Conservation (phyloP, 805 yeast genomes). For the Wickerhamiella cacticola region DNA sequence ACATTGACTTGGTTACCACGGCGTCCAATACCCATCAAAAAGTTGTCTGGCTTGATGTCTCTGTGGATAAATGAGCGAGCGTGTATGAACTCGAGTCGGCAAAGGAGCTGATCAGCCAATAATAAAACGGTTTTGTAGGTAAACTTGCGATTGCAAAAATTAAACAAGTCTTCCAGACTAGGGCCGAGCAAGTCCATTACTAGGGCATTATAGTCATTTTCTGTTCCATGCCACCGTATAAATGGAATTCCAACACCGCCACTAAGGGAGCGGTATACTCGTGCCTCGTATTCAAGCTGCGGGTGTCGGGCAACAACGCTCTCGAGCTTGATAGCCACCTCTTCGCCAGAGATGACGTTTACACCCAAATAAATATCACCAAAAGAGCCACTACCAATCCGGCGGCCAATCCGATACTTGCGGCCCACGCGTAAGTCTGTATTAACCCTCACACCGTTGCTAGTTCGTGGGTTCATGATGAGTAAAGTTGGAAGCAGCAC, state of each 20-base stretch:
- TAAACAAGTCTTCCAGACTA: constrained; percentile 85
- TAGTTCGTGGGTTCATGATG: constrained; percentile 12
- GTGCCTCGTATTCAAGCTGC: constrained; percentile 91
- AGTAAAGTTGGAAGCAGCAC: constrained; percentile 4
- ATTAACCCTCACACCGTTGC: constrained; percentile 14
- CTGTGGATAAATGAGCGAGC: constrained; percentile 85
- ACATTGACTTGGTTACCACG: constrained; percentile 93
- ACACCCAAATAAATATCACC: constrained; percentile 90
- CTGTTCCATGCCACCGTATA: constrained; percentile 94
- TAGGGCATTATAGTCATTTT: constrained; percentile 92
- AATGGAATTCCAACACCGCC: constrained; percentile 98
- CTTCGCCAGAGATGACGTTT: constrained; percentile 90
- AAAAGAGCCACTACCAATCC: constrained; percentile 93
- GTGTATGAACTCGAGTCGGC: constrained; percentile 90
- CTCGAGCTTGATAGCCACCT: constrained; percentile 92
- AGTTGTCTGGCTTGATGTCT: constrained; percentile 75
- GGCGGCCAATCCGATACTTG: constrained; percentile 85
- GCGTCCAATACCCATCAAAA: constrained; percentile 79
- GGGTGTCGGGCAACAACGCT: constrained; percentile 87
- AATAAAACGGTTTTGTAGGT: constrained; percentile 85
- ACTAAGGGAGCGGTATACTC: constrained; percentile 83
- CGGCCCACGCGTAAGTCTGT: constrained; percentile 78
- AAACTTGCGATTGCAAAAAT: constrained; percentile 88
- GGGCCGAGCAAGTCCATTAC: constrained; percentile 95
- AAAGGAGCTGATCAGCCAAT: constrained; percentile 85